A percentile compares a stretch with the other conserved stretches of the same genome.
Evolutionary conservation across 495 filamentous ascomycete species (phyloP).

Genomic region (Neurospora tetrasperma): DNA sequence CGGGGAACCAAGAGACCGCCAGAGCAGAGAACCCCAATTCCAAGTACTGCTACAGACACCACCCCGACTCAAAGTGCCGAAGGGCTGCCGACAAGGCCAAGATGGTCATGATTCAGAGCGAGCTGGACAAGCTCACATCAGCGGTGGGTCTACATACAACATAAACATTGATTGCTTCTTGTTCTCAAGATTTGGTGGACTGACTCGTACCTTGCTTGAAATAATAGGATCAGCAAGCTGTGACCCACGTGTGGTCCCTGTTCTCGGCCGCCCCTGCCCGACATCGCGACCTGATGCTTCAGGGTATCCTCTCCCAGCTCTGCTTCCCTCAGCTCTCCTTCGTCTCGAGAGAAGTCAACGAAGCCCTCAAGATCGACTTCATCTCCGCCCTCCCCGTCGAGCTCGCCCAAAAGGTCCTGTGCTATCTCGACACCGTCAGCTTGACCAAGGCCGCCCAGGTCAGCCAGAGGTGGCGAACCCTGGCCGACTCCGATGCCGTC

Average conservation of each 20-base stretch:
- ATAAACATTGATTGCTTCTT: neutral
- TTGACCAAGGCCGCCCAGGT: slow-evolving; percentile 96
- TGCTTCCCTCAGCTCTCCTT: slow-evolving; percentile 95
- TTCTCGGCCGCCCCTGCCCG: slow-evolving; percentile 93
- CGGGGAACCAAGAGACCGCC: slow-evolving; percentile 33
- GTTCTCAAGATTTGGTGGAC: neutral
- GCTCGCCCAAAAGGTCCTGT: slow-evolving; percentile 85
- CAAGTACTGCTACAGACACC: slow-evolving; percentile 91
- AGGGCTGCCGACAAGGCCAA: slow-evolving; percentile 87
- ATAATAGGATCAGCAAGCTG: slow-evolving; percentile 59
- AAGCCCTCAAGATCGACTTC: slow-evolving; percentile 94
- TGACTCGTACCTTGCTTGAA: neutral
- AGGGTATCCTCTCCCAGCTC: slow-evolving; percentile 88
- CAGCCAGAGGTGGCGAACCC: slow-evolving; percentile 69
- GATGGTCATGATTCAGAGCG: slow-evolving; percentile 86
- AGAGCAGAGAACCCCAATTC: slow-evolving; percentile 56
- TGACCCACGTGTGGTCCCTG: slow-evolving; percentile 91
- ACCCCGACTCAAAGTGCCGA: slow-evolving; percentile 87
- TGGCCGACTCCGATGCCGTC: slow-evolving; percentile 94
- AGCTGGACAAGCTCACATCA: slow-evolving; percentile 70
- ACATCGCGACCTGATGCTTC: slow-evolving; percentile 88
- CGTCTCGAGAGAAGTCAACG: slow-evolving; percentile 74
- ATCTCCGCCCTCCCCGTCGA: slow-evolving; percentile 79
- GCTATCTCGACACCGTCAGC: slow-evolving; percentile 88
- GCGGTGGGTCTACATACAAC: slow-evolving; percentile 29